Percentiles rank a stretch among this genome's conserved stretches.
phyloP scores from a whole-genome alignment of 73 alveolate genomes.

The Diophrys appendiculata region DNA sequence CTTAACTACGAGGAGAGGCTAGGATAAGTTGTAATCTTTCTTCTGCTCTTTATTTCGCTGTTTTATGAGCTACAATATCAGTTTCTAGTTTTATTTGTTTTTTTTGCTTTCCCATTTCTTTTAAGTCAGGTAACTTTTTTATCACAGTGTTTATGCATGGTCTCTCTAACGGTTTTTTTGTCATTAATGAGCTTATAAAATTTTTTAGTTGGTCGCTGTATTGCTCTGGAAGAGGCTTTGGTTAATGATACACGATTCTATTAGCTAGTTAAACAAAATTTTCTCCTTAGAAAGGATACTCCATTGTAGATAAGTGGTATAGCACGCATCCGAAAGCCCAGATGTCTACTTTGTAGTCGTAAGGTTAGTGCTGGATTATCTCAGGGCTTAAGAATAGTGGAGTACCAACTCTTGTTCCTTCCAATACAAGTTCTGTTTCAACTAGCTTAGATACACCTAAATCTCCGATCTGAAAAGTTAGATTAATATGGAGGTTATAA shows the following conservation, averaged over 20 bases:
- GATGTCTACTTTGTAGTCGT: conserved; percentile 93
- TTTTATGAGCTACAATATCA: no score
- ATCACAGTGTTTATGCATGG: no score
- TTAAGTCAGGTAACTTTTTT: no score
- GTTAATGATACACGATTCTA: conserved; percentile 82
- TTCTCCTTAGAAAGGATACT: conserved; percentile 97
- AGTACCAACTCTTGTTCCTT: conserved; percentile 96
- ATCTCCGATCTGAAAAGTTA: conserved; percentile 88
- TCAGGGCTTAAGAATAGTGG: conserved; percentile 98
- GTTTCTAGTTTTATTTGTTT: no score
- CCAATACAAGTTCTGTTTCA: conserved; percentile 72
- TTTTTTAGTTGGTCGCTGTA: conserved; percentile 6
- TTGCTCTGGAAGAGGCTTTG: conserved; percentile 77
- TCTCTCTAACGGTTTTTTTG: conserved; percentile 49
- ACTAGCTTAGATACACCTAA: conserved; percentile 95
- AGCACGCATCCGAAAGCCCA: conserved; percentile 98
- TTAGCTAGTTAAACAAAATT: conserved; percentile 91
- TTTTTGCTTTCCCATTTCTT: no score
- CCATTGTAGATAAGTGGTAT: conserved; percentile 87
- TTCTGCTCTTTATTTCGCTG: no score
- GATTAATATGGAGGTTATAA: no score
- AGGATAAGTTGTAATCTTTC: no score
- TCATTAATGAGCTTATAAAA: conserved; percentile 10
- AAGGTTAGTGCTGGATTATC: conserved; percentile 91
- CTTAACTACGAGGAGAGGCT: no score